Conservation (phyloP, 192 early-diverging fungal genomes). For the Podila epicladia region DNA sequence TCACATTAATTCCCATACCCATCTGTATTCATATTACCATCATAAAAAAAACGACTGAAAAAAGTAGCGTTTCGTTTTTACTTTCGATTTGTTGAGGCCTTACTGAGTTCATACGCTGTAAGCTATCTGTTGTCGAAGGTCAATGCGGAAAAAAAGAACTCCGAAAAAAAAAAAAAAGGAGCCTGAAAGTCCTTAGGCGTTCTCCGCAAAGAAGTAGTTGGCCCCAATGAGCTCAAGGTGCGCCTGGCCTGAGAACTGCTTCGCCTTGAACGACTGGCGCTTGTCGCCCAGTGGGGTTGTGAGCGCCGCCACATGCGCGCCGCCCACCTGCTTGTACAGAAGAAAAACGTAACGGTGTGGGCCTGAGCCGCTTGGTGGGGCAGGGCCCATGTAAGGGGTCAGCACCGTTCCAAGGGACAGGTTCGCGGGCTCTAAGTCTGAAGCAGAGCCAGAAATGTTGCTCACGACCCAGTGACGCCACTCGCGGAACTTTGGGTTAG, state of each 20-base stretch:
- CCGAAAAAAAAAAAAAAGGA: background rate
- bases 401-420: constrained; percentile 26
- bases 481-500: constrained; percentile 51
- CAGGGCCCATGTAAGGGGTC: constrained; percentile 60
- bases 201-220: constrained; percentile 60
- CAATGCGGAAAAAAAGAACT: too few relatives aligned
- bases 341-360: constrained; percentile 69
- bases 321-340: constrained; percentile 59
- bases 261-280: constrained; percentile 41
- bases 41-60: background rate
- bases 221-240: constrained; percentile 56
- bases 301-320: constrained; percentile 21
- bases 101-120: too few relatives aligned
- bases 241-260: constrained; percentile 51
- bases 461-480: constrained; percentile 67
- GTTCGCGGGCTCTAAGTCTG: constrained; percentile 29
- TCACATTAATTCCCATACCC: too few relatives aligned
- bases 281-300: constrained; percentile 20
- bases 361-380: constrained; percentile 60
- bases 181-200: background rate
- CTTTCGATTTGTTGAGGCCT: too few relatives aligned
- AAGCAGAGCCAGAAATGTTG: constrained; percentile 55
- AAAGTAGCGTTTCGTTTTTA: too few relatives aligned
- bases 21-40: background rate
- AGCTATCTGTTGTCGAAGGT: too few relatives aligned